Percentiles rank a stretch among this genome's conserved stretches.
These are phyloP conservation scores for Galerina sulciceps DNA, from an alignment of 768 basidiomycete genomes.

Conservation along the genomic window DNA sequence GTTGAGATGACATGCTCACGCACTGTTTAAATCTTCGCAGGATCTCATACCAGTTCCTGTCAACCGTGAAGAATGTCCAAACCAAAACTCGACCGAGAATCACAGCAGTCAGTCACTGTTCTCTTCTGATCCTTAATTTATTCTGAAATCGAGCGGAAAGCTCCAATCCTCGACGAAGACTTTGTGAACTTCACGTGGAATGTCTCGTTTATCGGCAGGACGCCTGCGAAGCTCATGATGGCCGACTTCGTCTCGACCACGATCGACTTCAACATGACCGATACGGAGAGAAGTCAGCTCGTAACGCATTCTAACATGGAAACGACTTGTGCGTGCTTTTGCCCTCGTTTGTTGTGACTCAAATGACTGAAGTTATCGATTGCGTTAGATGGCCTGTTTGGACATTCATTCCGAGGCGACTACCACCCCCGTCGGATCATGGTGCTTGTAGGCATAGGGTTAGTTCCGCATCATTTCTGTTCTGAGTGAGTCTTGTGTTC, in stretches of 20 bases:
- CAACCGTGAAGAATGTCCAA: slow-evolving; percentile 30
- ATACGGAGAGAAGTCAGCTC: slow-evolving; percentile 19
- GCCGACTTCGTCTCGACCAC: slow-evolving; percentile 7
- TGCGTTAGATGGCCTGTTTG: neutral
- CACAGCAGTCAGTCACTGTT: neutral
- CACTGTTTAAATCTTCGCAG: slow-evolving; percentile 23
- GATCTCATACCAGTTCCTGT: slow-evolving; percentile 36
- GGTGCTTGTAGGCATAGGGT: slow-evolving; percentile 17
- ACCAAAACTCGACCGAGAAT: neutral
- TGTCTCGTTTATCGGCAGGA: slow-evolving; percentile 30
- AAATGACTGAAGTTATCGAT: neutral
- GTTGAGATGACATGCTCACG: neutral
- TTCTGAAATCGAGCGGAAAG: neutral
- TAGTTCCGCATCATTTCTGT: neutral
- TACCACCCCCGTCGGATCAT: slow-evolving; percentile 31
- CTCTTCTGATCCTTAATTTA: neutral
- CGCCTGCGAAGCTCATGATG: slow-evolving; percentile 24
- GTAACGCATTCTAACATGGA: slow-evolving; percentile 25
- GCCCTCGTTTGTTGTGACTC: neutral
- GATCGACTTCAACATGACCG: slow-evolving; percentile 16
- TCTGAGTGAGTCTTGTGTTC: no score
- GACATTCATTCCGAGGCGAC: slow-evolving; percentile 19
- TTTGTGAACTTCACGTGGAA: slow-evolving; percentile 36
- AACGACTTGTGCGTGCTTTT: slow-evolving; percentile 22
- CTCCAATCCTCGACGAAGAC: slow-evolving; percentile 10